Percentiles rank a stretch among this genome's conserved stretches.
These are phyloP conservation scores for Phoma sp. DNA, from an alignment of 2,329 filamentous ascomycete species.

Conservation along the genomic window DNA sequence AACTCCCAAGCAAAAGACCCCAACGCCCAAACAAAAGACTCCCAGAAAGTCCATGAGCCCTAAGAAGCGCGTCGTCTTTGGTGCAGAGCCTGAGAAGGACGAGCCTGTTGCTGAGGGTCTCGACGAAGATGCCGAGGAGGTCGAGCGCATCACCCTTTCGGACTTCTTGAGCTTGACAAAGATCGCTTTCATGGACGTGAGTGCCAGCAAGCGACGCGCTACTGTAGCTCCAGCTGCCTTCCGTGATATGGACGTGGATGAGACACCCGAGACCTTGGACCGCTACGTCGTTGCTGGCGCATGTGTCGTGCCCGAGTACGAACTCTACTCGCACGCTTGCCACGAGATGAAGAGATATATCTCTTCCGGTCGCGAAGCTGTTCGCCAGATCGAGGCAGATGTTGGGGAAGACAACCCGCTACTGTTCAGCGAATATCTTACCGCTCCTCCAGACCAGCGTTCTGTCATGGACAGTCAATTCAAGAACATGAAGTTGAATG, in stretches of 20 bases:
- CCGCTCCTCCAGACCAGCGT: slow-evolving; percentile 81
- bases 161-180: slow-evolving; percentile 95
- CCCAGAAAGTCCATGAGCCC: slow-evolving; percentile 43
- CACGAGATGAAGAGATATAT: slow-evolving; percentile 97
- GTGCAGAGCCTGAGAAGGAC: slow-evolving; percentile 30
- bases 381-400: slow-evolving; percentile 87
- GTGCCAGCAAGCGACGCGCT: slow-evolving; percentile 90
- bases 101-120: slow-evolving; percentile 35
- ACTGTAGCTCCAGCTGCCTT: slow-evolving; percentile 62
- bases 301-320: slow-evolving; percentile 89
- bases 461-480: slow-evolving; percentile 93
- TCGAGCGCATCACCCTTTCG: slow-evolving; percentile 78
- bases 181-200: slow-evolving; percentile 97
- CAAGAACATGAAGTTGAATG: slow-evolving; percentile 95
- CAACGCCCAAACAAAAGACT: slow-evolving; percentile 39
- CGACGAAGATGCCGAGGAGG: slow-evolving; percentile 40
- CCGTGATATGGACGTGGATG: slow-evolving; percentile 45
- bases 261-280: slow-evolving; percentile 66
- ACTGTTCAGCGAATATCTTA: slow-evolving; percentile 89
- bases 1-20: slow-evolving; percentile 50
- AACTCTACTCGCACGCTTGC: slow-evolving; percentile 93
- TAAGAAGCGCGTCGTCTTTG: slow-evolving; percentile 43
- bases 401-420: slow-evolving; percentile 89
- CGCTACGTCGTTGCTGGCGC: slow-evolving; percentile 85
- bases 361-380: slow-evolving; percentile 85